Conservation (phyloP, 2,329 filamentous ascomycete genomes). For the Lasiodiplodia theobromae region DNA sequence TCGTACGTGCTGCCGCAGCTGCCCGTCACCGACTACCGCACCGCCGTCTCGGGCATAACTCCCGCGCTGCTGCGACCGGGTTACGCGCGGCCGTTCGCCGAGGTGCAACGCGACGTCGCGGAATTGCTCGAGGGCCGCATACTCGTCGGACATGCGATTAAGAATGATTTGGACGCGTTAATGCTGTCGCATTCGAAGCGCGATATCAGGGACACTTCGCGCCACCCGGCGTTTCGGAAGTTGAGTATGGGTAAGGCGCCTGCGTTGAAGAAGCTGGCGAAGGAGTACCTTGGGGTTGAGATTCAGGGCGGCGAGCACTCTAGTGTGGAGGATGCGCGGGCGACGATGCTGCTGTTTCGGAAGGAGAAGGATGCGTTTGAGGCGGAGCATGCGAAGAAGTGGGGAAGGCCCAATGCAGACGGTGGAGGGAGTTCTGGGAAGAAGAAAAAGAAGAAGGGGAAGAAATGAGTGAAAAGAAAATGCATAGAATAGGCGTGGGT, state of each 20-base stretch:
- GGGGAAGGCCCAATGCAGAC: conserved; percentile 36
- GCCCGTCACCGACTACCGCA: conserved; percentile 88
- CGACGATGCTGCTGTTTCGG: conserved; percentile 87
- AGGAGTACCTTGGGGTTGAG: conserved; percentile 63
- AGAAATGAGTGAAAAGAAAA: conserved; percentile 37
- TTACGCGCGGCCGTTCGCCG: conserved; percentile 65
- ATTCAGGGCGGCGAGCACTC: conserved; percentile 69
- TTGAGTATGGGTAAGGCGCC: conserved; percentile 73
- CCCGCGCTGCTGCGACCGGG: conserved; percentile 71
- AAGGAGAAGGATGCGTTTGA: conserved; percentile 87
- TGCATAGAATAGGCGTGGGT: not conserved
- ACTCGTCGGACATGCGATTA: conserved; percentile 83
- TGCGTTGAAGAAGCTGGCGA: conserved; percentile 66
- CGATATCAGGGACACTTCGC: conserved; percentile 85
- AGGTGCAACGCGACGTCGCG: conserved; percentile 77
- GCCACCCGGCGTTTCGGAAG: conserved; percentile 76
- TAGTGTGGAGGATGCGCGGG: conserved; percentile 79
- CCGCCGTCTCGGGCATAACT: conserved; percentile 81
- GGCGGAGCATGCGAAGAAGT: conserved; percentile 75
- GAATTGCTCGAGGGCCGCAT: conserved; percentile 73
- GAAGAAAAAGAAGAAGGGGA: conserved; percentile 46
- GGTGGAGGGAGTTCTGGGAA: conserved; percentile 37
- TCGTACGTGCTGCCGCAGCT: conserved; percentile 84
- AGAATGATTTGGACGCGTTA: conserved; percentile 77
- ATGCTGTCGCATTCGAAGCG: conserved; percentile 78